Percentiles rank a stretch among this genome's conserved stretches.
Evolutionary conservation across 306 rosid species (phyloP).

Genomic region (Castanopsis chinensis): DNA sequence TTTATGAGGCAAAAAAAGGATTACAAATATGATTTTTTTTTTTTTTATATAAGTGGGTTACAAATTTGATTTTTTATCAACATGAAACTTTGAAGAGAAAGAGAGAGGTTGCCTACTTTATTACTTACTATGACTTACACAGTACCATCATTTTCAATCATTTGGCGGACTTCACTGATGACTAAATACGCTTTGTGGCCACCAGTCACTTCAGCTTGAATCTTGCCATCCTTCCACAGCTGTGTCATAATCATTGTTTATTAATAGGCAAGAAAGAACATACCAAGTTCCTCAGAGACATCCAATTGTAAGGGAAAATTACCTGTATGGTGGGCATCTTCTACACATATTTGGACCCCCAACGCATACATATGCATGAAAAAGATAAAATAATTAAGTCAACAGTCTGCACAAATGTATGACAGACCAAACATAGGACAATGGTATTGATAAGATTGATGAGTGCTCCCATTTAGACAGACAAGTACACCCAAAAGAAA

Average conservation of each 20-base stretch:
- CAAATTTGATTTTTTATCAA: background rate
- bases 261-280: slow-evolving; percentile 1
- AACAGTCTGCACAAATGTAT: slow-evolving; percentile 6
- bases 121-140: slow-evolving; percentile 24
- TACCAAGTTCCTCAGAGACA: background rate
- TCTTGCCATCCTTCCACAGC: slow-evolving; percentile 80
- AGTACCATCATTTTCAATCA: slow-evolving; percentile 56
- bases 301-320: slow-evolving; percentile 20
- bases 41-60: background rate
- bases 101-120: background rate
- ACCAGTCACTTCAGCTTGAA: slow-evolving; percentile 76
- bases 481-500: background rate
- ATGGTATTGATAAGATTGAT: slow-evolving; percentile 7
- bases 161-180: slow-evolving; percentile 61
- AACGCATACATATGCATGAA: slow-evolving; percentile 28
- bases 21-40: background rate
- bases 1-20: background rate
- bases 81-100: background rate
- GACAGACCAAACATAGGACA: slow-evolving; percentile 23
- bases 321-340: slow-evolving; percentile 98
- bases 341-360: slow-evolving; percentile 45
- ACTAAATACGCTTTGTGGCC: slow-evolving; percentile 72
- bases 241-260: slow-evolving; percentile 34
- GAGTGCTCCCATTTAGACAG: background rate
- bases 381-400: slow-evolving; percentile 5